Conservation (phyloP, 192 early-diverging fungal genomes). For the Backusella parvicylindrica region DNA sequence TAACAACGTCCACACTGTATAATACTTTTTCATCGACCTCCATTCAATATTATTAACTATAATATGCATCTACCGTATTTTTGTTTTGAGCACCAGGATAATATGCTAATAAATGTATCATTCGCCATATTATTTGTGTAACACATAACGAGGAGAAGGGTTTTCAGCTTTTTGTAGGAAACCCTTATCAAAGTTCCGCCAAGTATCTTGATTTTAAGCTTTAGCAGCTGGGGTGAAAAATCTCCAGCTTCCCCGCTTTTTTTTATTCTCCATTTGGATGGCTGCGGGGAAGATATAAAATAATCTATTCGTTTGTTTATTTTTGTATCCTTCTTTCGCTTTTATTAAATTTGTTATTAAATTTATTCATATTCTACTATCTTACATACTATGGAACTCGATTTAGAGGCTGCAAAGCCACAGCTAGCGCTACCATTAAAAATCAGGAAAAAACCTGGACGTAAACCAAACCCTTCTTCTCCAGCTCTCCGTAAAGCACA, state of each 20-base stretch:
- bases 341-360: not conserved
- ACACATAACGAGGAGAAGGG: not conserved
- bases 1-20: no score
- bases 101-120: not conserved
- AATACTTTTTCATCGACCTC: no score
- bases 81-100: no score
- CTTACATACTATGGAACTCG: not conserved
- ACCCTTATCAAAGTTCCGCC: no score
- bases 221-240: not conserved
- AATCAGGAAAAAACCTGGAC: constrained; percentile 50
- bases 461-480: constrained; percentile 58
- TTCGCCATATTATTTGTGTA: not conserved
- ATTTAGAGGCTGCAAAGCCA: not conserved
- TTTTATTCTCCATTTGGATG: not conserved
- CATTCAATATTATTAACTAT: no score
- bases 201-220: not conserved
- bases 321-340: not conserved
- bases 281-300: not conserved
- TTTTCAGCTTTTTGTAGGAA: not conserved
- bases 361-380: not conserved
- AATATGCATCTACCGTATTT: no score
- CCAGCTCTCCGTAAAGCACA: constrained; percentile 65
- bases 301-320: not conserved
- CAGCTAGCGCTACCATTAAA: not conserved
- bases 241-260: not conserved